These are phyloP conservation scores for Malbranchea cinnamomea DNA, from an alignment of 2,329 filamentous ascomycete species.

Conservation along the genomic window DNA sequence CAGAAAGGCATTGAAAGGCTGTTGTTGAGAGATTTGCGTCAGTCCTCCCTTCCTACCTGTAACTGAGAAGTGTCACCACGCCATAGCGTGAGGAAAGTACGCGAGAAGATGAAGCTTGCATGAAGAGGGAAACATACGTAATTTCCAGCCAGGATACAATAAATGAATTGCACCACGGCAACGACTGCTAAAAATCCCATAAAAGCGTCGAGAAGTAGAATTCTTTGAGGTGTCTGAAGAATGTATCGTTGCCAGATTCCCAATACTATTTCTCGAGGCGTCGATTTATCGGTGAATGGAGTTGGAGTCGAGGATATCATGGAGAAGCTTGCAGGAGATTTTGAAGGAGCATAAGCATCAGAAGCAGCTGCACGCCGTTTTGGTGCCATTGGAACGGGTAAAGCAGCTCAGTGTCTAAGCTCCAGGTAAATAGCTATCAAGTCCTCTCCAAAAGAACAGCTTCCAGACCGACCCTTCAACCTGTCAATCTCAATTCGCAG, in stretches of 20 bases:
- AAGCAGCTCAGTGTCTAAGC: background rate
- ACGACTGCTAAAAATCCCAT: constrained; percentile 75
- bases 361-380: constrained; percentile 17
- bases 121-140: constrained; percentile 52
- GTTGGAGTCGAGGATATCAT: constrained; percentile 11
- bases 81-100: too few relatives aligned
- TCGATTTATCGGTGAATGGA: constrained; percentile 24
- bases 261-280: constrained; percentile 42
- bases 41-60: background rate
- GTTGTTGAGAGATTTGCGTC: constrained; percentile 6
- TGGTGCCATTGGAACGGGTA: constrained; percentile 13
- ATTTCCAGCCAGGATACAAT: constrained; percentile 83
- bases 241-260: constrained; percentile 68
- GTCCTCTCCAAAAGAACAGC: background rate
- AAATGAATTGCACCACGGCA: constrained; percentile 81
- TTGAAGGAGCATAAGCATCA: constrained; percentile 9
- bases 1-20: constrained; percentile 99
- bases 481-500: too few relatives aligned
- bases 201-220: constrained; percentile 82
- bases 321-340: constrained; percentile 11
- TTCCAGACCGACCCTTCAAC: too few relatives aligned
- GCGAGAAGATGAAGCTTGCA: too few relatives aligned
- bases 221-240: constrained; percentile 70
- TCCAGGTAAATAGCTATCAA: too few relatives aligned
- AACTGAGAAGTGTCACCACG: too few relatives aligned